Evolutionary conservation across 129 eudicot genomes (phyloP), one percentile per base, ranked within the genome.

Genomic region (Glebionis coronaria): DNA sequence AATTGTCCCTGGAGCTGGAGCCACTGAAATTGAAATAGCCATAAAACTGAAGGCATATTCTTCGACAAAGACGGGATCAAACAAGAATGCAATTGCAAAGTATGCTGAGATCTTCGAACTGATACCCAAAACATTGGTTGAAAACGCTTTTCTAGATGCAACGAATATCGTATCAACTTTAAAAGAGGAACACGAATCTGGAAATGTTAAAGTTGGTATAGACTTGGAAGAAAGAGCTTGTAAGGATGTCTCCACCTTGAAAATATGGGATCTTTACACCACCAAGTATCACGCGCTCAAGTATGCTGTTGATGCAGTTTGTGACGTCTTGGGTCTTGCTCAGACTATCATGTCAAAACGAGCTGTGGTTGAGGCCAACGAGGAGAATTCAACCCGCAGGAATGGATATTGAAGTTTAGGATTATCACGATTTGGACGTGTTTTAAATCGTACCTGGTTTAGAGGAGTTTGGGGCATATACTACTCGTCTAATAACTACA

Each of bases 101-200:
- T 93, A 88, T 68, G 98, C 92, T 0, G 95, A 93, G 73, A 72
- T 95, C 76, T 88, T 93, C 82, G 96, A 93, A 80, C 88, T 93
- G 96, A 62, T 86, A 67, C 98, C 98, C 9, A 88, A 82, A 79
- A 88, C 95, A 4, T 81, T 93, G 47, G 91, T 97, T 55, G 98
- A 93, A 63, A 93, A 88, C 82, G 96, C 98, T 23, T 96, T 96
- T 52, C 90, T 86, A 38, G 85, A 88, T 77, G 97, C 98, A 0
- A 84, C 89, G 87, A 92, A 93, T 81, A 93, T 93, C 59, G 84
- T 93, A 71, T 84, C 96, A 40, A 86, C 84, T 57, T 70, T 93
- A 57, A 86, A 86, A 38, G 95, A 86, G 6, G 96, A 88, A 25
- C 96, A 89, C 81, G 81, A 95, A 38, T 67, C 91, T 45, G 98